These are phyloP conservation scores for Sugiyamaella qingdaonensis DNA, from an alignment of 805 yeast genomes.

Conservation along the genomic window DNA sequence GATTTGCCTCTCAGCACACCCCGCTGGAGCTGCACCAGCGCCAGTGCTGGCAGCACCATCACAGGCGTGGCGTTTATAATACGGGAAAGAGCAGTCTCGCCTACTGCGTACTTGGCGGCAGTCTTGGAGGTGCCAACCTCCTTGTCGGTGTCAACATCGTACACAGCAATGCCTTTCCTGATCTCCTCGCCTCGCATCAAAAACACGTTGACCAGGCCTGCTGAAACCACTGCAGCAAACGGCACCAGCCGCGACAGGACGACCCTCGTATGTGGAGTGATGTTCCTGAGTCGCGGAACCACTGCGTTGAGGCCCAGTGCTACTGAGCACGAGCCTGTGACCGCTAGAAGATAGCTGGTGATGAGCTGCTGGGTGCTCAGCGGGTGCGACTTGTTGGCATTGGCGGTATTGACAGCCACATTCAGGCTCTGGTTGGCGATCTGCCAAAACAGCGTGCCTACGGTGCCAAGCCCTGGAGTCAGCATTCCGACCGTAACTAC, in stretches of 20 bases:
- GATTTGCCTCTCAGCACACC: conserved; percentile 66
- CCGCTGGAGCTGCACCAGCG: conserved; percentile 73
- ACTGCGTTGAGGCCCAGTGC: conserved; percentile 88
- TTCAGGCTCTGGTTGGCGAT: conserved; percentile 94
- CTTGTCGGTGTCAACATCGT: conserved; percentile 34
- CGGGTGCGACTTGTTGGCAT: conserved; percentile 93
- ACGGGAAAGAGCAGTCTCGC: conserved; percentile 93
- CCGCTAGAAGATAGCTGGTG: conserved; percentile 82
- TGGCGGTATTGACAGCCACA: conserved; percentile 95
- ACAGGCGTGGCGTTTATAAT: conserved; percentile 96
- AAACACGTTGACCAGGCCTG: conserved; percentile 94
- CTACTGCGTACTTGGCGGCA: conserved; percentile 92
- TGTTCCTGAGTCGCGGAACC: conserved; percentile 75
- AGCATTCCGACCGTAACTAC: conserved; percentile 98
- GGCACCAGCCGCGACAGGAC: conserved; percentile 87
- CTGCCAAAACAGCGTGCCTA: conserved; percentile 96
- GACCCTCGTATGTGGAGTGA: conserved; percentile 66
- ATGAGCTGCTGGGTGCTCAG: conserved; percentile 71
- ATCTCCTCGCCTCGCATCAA: conserved; percentile 95
- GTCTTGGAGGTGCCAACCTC: conserved; percentile 63
- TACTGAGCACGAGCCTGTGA: conserved; percentile 89
- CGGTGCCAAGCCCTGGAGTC: conserved; percentile 85
- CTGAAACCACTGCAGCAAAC: conserved; percentile 97
- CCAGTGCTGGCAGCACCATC: conserved; percentile 93
- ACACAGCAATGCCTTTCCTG: conserved; percentile 46